Conservation (phyloP, 2,329 filamentous ascomycete species). For the Fonsecaea monophora region DNA sequence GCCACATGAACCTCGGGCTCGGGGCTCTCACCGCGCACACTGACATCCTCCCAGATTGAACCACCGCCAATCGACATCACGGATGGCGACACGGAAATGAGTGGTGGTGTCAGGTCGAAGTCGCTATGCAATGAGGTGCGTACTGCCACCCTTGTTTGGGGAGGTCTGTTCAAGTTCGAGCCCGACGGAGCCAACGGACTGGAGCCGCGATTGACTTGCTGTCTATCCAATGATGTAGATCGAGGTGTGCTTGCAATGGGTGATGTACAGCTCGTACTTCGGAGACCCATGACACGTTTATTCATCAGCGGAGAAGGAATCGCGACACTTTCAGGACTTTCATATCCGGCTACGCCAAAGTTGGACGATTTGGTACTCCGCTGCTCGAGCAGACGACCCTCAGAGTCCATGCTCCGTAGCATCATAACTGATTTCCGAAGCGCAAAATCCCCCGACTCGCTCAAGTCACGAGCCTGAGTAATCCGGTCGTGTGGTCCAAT, state of each 20-base stretch:
- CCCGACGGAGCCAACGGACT: conserved; percentile 13
- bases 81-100: conserved; percentile 26
- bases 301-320: conserved; percentile 21
- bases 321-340: conserved; percentile 9
- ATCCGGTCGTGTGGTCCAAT: conserved; percentile 9
- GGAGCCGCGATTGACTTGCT: conserved; percentile 26
- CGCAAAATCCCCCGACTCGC: conserved; percentile 41
- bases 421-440: conserved; percentile 45
- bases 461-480: conserved; percentile 27
- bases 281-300: conserved; percentile 26
- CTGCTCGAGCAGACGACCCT: conserved; percentile 33
- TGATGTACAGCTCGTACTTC: conserved; percentile 19
- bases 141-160: not conserved
- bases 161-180: not conserved
- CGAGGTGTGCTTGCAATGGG: conserved; percentile 26
- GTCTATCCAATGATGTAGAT: conserved; percentile 27
- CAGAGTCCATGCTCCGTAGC: conserved; percentile 41
- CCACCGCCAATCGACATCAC: conserved; percentile 35
- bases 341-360: not conserved
- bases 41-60: conserved; percentile 51
- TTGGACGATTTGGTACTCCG: conserved; percentile 3
- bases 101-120: conserved; percentile 5
- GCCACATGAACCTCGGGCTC: conserved; percentile 20
- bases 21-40: conserved; percentile 33
- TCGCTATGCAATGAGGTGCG: not conserved